Evolutionary conservation across 2,329 filamentous ascomycete species (phyloP).

Genomic region (Emergomyces orientalis): DNA sequence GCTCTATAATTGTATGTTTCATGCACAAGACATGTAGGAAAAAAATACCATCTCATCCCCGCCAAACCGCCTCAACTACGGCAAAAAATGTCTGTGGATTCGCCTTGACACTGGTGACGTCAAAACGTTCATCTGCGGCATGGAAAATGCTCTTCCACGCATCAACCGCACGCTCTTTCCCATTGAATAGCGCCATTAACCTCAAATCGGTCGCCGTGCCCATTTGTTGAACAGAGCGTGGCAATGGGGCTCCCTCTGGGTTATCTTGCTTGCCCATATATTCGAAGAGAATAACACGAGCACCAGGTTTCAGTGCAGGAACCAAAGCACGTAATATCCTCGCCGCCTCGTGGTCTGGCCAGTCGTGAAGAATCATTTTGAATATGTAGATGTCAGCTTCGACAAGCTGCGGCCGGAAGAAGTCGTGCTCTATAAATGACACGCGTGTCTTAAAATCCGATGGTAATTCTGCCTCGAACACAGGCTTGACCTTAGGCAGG

Average conservation of each 20-base stretch:
- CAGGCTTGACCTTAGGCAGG: slow-evolving; percentile 11
- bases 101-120: slow-evolving; percentile 14
- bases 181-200: slow-evolving; percentile 45
- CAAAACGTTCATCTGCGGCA: slow-evolving; percentile 39
- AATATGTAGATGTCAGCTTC: slow-evolving; percentile 51
- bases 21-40: no score
- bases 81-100: slow-evolving; percentile 10
- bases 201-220: slow-evolving; percentile 40
- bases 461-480: slow-evolving; percentile 7
- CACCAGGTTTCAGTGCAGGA: slow-evolving; percentile 49
- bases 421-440: slow-evolving; percentile 44
- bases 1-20: no score
- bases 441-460: slow-evolving; percentile 18
- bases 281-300: slow-evolving; percentile 38
- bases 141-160: slow-evolving; percentile 41
- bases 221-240: slow-evolving; percentile 19
- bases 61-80: slow-evolving; percentile 13
- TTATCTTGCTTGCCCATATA: slow-evolving; percentile 21
- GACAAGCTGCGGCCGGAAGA: slow-evolving; percentile 49
- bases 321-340: slow-evolving; percentile 44
- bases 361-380: slow-evolving; percentile 54
- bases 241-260: slow-evolving; percentile 13
- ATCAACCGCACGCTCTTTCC: slow-evolving; percentile 39
- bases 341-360: slow-evolving; percentile 46
- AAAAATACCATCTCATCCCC: background rate